Evolutionary conservation across 176 grass and related monocot genomes (phyloP), one percentile per base, ranked within the genome.

Genomic region (bread wheat (Triticum aestivum)): DNA sequence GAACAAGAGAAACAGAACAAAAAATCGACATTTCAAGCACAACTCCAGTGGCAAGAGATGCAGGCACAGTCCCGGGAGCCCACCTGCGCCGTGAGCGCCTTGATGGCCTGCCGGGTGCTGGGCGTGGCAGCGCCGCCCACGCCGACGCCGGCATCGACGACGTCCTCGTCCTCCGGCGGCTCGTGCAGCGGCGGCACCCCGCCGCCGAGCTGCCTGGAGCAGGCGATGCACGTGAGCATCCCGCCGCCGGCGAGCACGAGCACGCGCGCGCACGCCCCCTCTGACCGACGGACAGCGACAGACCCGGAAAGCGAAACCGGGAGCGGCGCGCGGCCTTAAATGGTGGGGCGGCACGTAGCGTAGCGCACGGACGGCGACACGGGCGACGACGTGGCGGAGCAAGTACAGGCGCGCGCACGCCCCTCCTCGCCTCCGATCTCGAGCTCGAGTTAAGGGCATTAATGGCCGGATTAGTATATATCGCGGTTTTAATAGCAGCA

Each of bases 171-270:
- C 65, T 91, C 90, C 78, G 88, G 62, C 49, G 76, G 86, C 12
- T 93, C 90, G 66, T 91, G 90, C 76, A 91, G 87, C 63, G 89
- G 85, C 78, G 52, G 15, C 32, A 75, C 3, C 1, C 38, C 88
- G 49, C 47, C 86, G 79, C 75, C 90, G 37, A 92, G 85, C 81
- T 94, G 97, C 94, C 88, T 98, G 17, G 97, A 92, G 85, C 97
- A 98, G 9, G 94, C 92, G 85, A 98, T 89, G 94, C 97, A 98
- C 75, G 97, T 96, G 69, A 96, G 92, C 97, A 98, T 98, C 87
- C 87, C 54, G 3, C 61, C 21, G 13, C 62, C 32, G 45, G 32
- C 27, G 63, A 32, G 39, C 39, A 13, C 54, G 52, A 56, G 12
- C 77, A 34, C 32, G 26, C 26, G 26, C 26, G 26, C 26, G 1